Evolutionary conservation across 139 green algal genomes (phyloP).

Genomic region (Trebouxia sp.): DNA sequence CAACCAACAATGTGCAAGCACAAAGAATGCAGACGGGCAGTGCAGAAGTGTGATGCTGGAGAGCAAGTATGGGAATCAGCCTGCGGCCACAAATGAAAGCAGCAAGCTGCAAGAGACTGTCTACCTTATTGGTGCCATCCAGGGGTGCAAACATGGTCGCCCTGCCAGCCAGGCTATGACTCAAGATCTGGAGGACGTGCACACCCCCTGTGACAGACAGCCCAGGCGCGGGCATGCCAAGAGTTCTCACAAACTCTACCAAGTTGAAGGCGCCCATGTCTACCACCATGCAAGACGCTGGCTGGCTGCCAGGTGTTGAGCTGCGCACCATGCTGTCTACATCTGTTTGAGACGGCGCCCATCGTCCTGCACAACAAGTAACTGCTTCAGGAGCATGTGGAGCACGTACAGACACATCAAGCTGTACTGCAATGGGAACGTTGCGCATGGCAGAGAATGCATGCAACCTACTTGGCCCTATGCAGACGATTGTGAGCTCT

Average conservation of each 20-base stretch:
- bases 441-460: no score
- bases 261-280: conserved; percentile 28
- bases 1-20: no score
- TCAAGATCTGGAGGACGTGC: conserved; percentile 18
- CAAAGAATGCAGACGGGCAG: no score
- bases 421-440: no score
- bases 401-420: neutral
- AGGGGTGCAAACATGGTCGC: neutral
- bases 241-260: conserved; percentile 1
- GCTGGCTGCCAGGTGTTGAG: neutral
- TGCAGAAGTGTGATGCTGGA: no score
- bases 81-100: no score
- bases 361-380: neutral
- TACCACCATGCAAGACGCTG: conserved; percentile 21
- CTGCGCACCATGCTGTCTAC: conserved; percentile 22
- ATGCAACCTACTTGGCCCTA: no score
- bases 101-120: no score
- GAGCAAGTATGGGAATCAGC: no score
- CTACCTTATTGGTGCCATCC: conserved; percentile 7
- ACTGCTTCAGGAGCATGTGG: no score
- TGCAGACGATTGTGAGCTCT: no score
- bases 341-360: conserved; percentile 10
- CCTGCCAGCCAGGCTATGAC: neutral
- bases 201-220: neutral
- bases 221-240: neutral